These are phyloP conservation scores for Mycosphaerella sp. DNA, from an alignment of 2,329 filamentous ascomycete species.

Conservation along the genomic window DNA sequence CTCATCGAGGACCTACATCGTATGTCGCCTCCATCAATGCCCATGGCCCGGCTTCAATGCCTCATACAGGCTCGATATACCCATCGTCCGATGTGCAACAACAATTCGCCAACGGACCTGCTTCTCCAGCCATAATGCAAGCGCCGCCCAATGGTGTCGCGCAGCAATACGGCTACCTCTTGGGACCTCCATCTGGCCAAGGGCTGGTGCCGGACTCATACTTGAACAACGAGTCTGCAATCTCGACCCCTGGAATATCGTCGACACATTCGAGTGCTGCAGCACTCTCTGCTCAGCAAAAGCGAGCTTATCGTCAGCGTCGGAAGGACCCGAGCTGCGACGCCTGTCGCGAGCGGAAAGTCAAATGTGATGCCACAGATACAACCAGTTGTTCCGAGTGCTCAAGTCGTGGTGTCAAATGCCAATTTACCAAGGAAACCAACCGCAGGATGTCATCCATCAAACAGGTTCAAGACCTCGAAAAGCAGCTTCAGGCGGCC, in stretches of 20 bases:
- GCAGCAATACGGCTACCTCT: slow-evolving; percentile 22
- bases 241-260: slow-evolving; percentile 30
- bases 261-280: slow-evolving; percentile 37
- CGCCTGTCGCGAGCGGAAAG: slow-evolving; percentile 79
- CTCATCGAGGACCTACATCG: slow-evolving; percentile 5
- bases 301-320: slow-evolving; percentile 88
- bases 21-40: slow-evolving; percentile 8
- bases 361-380: slow-evolving; percentile 91
- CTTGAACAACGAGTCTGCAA: slow-evolving; percentile 23
- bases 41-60: slow-evolving; percentile 5
- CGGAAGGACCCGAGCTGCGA: slow-evolving; percentile 97
- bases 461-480: slow-evolving; percentile 96
- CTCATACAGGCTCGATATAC: slow-evolving; percentile 1
- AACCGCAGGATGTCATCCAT: slow-evolving; percentile 98
- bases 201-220: slow-evolving; percentile 29
- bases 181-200: slow-evolving; percentile 16
- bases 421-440: slow-evolving; percentile 98
- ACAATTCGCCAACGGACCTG: slow-evolving; percentile 10
- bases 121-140: slow-evolving; percentile 23
- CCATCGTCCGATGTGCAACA: slow-evolving; percentile 10
- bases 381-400: slow-evolving; percentile 96
- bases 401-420: slow-evolving; percentile 92
- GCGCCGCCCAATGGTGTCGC: slow-evolving; percentile 21
- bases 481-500: slow-evolving; percentile 78
- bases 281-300: slow-evolving; percentile 63